These are phyloP conservation scores for Lentinula lateritia DNA, from an alignment of 768 basidiomycete species.

Conservation along the genomic window DNA sequence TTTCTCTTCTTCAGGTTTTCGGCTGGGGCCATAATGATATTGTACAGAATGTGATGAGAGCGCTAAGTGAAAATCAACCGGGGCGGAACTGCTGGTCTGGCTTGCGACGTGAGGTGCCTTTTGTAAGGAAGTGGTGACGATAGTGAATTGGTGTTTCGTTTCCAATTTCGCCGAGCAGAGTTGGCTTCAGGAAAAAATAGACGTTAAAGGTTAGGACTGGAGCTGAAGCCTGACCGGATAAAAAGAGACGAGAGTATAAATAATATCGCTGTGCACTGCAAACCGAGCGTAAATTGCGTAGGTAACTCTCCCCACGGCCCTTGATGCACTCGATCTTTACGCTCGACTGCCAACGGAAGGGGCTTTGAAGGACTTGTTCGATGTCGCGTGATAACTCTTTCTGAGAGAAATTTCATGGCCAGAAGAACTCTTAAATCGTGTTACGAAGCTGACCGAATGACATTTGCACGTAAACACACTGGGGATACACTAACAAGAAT, in stretches of 20 bases:
- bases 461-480: constrained; percentile 3
- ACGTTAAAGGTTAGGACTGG: background rate
- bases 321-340: background rate
- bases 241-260: background rate
- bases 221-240: background rate
- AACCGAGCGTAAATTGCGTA: background rate
- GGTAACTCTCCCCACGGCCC: background rate
- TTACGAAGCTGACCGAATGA: background rate
- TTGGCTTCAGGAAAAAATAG: background rate
- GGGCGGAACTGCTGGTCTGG: background rate
- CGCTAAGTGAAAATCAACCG: background rate
- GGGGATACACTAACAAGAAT: background rate
- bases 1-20: constrained; percentile 68
- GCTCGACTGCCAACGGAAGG: background rate
- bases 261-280: background rate
- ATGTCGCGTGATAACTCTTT: background rate
- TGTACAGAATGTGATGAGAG: background rate
- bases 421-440: background rate
- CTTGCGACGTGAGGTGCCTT: background rate
- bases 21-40: constrained; percentile 7
- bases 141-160: background rate
- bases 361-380: background rate
- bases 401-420: background rate
- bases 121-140: background rate
- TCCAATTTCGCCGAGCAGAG: constrained; percentile 5